A percentile compares a stretch with the other conserved stretches of the same genome.
Conservation (phyloP, 257 asterid genomes). For the Capsicum rhomboideum region DNA sequence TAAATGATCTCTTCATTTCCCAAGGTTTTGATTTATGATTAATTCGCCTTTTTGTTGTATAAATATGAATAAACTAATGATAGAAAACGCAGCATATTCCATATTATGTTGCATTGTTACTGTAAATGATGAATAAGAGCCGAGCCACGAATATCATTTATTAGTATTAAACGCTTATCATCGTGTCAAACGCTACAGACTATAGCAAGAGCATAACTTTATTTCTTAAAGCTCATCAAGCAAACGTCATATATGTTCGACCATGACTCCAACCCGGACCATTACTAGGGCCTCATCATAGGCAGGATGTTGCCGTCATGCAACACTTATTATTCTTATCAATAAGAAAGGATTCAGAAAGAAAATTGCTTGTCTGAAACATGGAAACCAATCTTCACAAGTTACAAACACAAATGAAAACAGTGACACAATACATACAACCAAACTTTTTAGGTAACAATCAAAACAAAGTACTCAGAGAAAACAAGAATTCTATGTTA, state of each 20-base stretch:
- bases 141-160: background rate
- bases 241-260: background rate
- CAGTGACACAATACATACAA: background rate
- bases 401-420: background rate
- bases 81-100: background rate
- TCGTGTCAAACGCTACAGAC: background rate
- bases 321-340: background rate
- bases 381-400: background rate
- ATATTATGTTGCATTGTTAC: background rate
- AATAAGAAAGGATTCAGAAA: background rate
- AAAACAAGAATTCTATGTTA: background rate
- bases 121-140: background rate
- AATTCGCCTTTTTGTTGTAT: background rate
- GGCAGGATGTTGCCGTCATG: background rate
- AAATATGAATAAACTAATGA: background rate
- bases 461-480: background rate
- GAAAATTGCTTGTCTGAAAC: background rate
- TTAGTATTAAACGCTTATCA: background rate
- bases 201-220: background rate
- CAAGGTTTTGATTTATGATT: background rate
- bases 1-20: background rate
- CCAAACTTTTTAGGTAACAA: background rate
- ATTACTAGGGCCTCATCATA: background rate
- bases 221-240: background rate
- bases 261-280: background rate